A percentile compares a stretch with the other conserved stretches of the same genome.
phyloP scores from a whole-genome alignment of 768 basidiomycete species.

The Cyathus striatus region DNA sequence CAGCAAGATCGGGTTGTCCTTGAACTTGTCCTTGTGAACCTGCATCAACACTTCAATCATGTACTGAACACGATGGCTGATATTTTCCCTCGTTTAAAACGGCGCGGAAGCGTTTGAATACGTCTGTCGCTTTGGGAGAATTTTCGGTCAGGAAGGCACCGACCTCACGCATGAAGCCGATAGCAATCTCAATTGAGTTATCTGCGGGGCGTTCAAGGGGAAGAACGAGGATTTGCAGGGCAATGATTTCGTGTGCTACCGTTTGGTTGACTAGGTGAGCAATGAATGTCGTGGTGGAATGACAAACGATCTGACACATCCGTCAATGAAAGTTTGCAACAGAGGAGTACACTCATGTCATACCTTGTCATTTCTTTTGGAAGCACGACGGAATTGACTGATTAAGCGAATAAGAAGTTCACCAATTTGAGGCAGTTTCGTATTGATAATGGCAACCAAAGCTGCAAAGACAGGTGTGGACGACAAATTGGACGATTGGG shows the following conservation, averaged over 20 bases:
- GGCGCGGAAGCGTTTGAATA: conserved; percentile 95
- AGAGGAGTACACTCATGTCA: too few relatives aligned
- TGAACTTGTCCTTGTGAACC: conserved; percentile 97
- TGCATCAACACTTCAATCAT: conserved; percentile 99
- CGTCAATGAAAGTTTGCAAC: conserved; percentile 1
- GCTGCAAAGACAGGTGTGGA: conserved; percentile 98
- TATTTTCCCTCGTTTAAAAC: conserved; percentile 92
- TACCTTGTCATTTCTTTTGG: conserved; percentile 97
- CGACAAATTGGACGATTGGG: conserved; percentile 93
- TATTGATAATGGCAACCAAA: conserved; percentile 91
- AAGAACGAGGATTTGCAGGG: conserved; percentile 93
- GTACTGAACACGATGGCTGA: conserved; percentile 96
- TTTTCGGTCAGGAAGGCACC: conserved; percentile 93
- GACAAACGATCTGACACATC: conserved; percentile 74
- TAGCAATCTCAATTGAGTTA: conserved; percentile 97
- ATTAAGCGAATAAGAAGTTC: conserved; percentile 87
- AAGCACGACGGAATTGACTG: conserved; percentile 91
- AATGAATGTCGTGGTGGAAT: conserved; percentile 88
- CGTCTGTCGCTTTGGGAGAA: conserved; percentile 88
- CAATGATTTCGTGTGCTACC: conserved; percentile 91
- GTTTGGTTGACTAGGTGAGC: conserved; percentile 91
- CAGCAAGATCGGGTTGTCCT: conserved; percentile 92
- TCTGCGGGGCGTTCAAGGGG: conserved; percentile 94
- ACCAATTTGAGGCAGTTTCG: conserved; percentile 94
- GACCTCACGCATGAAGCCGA: conserved; percentile 95